phyloP scores from a whole-genome alignment of 345 rosid species.

The Odontarrhena argentea region DNA sequence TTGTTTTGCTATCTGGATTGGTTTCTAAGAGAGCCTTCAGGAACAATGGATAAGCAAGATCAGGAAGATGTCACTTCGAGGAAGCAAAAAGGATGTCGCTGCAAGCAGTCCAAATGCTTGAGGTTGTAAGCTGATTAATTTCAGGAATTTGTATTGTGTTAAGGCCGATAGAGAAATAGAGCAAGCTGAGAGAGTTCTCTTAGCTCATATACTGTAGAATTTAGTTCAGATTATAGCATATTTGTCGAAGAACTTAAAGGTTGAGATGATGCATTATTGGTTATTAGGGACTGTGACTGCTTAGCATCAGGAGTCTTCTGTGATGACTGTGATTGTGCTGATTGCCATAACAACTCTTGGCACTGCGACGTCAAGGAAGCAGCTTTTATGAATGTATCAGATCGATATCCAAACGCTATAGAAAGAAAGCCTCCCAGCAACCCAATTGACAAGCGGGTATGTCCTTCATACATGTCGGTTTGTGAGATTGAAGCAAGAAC shows the following conservation, averaged over 20 bases:
- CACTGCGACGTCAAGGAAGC: constrained; percentile 41
- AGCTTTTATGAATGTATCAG: constrained; percentile 43
- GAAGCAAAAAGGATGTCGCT: constrained; percentile 51
- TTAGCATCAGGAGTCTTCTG: constrained; percentile 58
- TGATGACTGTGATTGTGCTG: constrained; percentile 52
- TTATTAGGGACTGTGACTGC: constrained; percentile 59
- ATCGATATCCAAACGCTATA: constrained; percentile 57
- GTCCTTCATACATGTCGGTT: constrained; percentile 8
- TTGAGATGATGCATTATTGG: constrained; percentile 12
- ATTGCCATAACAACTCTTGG: constrained; percentile 50
- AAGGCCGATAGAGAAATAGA: not conserved
- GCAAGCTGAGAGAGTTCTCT: constrained; percentile 7
- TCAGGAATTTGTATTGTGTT: constrained; percentile 2
- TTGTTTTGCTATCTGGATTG: not conserved
- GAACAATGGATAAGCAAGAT: constrained; percentile 24
- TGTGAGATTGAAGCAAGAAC: constrained; percentile 15
- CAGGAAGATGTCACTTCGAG: constrained; percentile 29
- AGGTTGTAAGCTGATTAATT: constrained; percentile 48
- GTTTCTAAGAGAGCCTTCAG: constrained; percentile 37
- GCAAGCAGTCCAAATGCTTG: constrained; percentile 58
- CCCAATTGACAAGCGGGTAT: constrained; percentile 41
- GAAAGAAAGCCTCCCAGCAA: constrained; percentile 35
- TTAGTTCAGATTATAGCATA: not conserved
- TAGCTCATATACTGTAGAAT: not conserved
- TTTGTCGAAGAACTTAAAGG: not conserved